Conservation (phyloP, 2,329 filamentous ascomycete species). For the Colletotrichum destructivum region DNA sequence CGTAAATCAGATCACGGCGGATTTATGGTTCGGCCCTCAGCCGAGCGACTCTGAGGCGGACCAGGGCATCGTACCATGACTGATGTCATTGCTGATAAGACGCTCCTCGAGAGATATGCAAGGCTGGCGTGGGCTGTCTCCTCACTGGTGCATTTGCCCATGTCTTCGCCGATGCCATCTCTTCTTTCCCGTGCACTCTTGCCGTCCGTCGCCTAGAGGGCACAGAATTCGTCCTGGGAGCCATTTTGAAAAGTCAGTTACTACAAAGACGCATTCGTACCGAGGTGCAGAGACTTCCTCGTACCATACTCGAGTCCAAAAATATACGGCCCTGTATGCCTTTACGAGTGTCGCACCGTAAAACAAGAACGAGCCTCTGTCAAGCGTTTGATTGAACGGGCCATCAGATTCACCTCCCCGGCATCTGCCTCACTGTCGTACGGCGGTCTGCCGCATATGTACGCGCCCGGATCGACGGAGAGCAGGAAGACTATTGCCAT, state of each 20-base stretch:
- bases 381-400: no score
- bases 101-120: constrained; percentile 11
- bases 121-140: background rate
- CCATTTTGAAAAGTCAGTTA: no score
- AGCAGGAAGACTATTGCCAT: background rate
- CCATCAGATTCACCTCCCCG: background rate
- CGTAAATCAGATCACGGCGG: constrained; percentile 12
- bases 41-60: constrained; percentile 32
- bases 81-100: constrained; percentile 51
- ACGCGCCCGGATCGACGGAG: background rate
- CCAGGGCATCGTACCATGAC: constrained; percentile 36
- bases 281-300: no score
- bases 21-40: constrained; percentile 40
- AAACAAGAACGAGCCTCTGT: no score
- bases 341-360: no score
- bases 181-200: background rate
- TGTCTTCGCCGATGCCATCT: constrained; percentile 42
- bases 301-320: no score
- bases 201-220: background rate
- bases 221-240: background rate
- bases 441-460: background rate
- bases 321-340: no score
- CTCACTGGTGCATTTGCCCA: background rate
- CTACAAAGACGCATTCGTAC: no score
- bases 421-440: background rate